Evolutionary conservation across 2,329 filamentous ascomycete genomes (phyloP).

Genomic region (Exserohilum turcica): DNA sequence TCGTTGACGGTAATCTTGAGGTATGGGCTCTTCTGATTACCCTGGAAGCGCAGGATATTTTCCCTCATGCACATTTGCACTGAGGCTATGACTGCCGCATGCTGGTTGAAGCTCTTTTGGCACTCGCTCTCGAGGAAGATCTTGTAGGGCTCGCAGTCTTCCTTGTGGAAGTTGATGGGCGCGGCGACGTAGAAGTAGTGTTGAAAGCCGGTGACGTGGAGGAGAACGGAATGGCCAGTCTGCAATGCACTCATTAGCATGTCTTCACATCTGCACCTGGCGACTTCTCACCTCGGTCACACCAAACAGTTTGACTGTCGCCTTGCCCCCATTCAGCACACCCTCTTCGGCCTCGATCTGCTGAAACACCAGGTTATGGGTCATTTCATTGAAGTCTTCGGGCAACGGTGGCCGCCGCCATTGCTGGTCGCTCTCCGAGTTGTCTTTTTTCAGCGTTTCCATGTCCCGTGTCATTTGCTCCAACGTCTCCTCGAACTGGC

Average conservation of each 20-base stretch:
- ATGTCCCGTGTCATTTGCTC: conserved; percentile 97
- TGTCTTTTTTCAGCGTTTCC: conserved; percentile 79
- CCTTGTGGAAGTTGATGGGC: conserved; percentile 76
- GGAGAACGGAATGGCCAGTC: conserved; percentile 84
- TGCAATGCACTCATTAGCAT: conserved; percentile 35
- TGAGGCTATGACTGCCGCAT: conserved; percentile 75
- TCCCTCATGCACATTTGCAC: conserved; percentile 83
- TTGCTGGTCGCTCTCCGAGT: conserved; percentile 89
- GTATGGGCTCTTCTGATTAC: conserved; percentile 88
- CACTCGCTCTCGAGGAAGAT: conserved; percentile 79
- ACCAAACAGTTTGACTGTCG: conserved; percentile 89
- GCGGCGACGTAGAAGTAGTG: conserved; percentile 96
- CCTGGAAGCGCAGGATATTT: conserved; percentile 92
- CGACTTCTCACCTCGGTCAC: conserved; percentile 71
- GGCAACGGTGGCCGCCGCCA: conserved; percentile 74
- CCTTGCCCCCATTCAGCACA: conserved; percentile 73
- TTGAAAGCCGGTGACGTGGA: conserved; percentile 94
- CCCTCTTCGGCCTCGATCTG: conserved; percentile 96
- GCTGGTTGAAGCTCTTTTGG: conserved; percentile 59
- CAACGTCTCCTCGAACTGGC: conserved; percentile 91
- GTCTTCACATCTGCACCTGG: neutral
- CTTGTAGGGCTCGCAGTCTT: conserved; percentile 79
- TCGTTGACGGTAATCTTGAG: conserved; percentile 93
- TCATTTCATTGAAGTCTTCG: conserved; percentile 63
- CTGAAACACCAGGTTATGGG: conserved; percentile 82